Base-by-base conservation (phyloP, 257 asterid species). In the Lithospermum erythrorhizon region DNA sequence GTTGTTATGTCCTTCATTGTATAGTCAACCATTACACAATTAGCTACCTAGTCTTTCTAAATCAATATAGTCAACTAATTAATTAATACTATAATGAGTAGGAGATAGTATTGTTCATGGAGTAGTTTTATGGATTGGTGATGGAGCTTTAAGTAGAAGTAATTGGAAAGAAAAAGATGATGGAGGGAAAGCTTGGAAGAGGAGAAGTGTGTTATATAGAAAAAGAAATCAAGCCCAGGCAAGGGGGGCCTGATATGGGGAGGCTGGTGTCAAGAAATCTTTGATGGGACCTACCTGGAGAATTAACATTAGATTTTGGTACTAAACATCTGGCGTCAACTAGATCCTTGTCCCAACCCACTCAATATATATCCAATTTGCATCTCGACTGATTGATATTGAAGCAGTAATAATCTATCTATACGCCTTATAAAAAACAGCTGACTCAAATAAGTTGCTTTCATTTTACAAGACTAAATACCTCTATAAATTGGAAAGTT, bases 231-330 rank as follows among this genome's bases (percentile, higher is more conserved):
- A 41, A 1, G 49, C 13, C 0, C 13, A 35, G 11, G 11, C 45
- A 4, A 35, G 7, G 45, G 45, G 45, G 11, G 9, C 45, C 45
- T 35, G 9, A 1, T 27, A 27, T 27, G 32, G 32, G 32, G 32
- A 27, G 32, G 4, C 32, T n/a, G 71, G 75, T 58, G 59, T 57
- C 69, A 67, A 56, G 59, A 87, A 70, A 78, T 84, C 77, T 79
- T 78, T 32, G 16, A 2, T 57, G 67, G 83, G 82, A 21, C 88
- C 88, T 73, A 72, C 81, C 10, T 32, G 63, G 57, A 79, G 74
- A 11, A 78, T 81, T 65, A 73, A 63, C 79, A 73, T 74, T 78
- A 64, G 84, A 82, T 84, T 71, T 71, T 66, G 71, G 63, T 62
- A 18, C 72, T 65, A 77, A 62, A 61, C 62, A 49, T 67, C 66